Evolutionary conservation across 257 asterid species (phyloP).

Genomic region (Primulina tabacum): DNA sequence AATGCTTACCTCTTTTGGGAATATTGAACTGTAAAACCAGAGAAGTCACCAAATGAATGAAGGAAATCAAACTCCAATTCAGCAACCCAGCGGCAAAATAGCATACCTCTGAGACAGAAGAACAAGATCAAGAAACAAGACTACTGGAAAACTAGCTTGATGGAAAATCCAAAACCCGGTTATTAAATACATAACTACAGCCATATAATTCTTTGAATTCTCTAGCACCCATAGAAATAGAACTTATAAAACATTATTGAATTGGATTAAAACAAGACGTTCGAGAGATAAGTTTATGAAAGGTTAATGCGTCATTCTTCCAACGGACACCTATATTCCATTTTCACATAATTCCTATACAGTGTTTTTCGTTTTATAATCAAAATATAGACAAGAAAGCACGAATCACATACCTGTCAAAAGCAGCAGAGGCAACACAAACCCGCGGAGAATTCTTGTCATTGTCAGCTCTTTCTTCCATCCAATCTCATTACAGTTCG

Average conservation of each 20-base stretch:
- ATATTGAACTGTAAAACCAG: slow-evolving; percentile 54
- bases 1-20: slow-evolving; percentile 59
- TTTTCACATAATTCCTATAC: background rate
- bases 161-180: background rate
- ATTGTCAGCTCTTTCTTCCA: slow-evolving; percentile 39
- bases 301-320: background rate
- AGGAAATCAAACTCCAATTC: slow-evolving; percentile 88
- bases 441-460: slow-evolving; percentile 55
- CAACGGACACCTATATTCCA: background rate
- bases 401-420: slow-evolving; percentile 49
- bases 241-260: background rate
- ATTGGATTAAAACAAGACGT: background rate
- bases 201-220: background rate
- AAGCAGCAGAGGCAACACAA: slow-evolving; percentile 71
- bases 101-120: slow-evolving; percentile 16
- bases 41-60: slow-evolving; percentile 69
- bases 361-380: background rate
- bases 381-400: background rate
- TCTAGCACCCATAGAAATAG: slow-evolving; percentile 6
- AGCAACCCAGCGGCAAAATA: slow-evolving; percentile 63
- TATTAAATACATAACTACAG: background rate
- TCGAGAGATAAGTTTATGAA: background rate
- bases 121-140: background rate
- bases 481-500: slow-evolving; percentile 30
- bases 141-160: background rate